A percentile compares a stretch with the other conserved stretches of the same genome.
These are phyloP conservation scores for Brachypodium distachyon DNA, from an alignment of 202 grass and related monocot genomes.

Conservation along the genomic window DNA sequence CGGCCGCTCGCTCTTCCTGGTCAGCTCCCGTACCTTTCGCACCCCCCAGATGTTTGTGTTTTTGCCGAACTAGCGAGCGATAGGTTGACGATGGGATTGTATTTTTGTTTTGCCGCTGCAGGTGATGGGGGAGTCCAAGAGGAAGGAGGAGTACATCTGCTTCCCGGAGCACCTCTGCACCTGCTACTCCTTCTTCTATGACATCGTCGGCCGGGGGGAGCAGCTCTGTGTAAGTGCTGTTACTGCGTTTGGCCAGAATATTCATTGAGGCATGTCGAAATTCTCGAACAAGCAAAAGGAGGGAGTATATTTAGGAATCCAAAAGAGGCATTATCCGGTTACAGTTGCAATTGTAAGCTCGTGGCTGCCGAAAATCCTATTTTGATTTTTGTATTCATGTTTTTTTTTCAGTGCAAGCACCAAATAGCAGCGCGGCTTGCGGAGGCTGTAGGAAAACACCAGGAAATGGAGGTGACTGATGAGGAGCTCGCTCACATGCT, in stretches of 20 bases:
- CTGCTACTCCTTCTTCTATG: slow-evolving; percentile 96
- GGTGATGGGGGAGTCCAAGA: slow-evolving; percentile 89
- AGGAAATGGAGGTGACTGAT: slow-evolving; percentile 60
- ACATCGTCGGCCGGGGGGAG: slow-evolving; percentile 76
- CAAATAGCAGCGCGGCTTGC: slow-evolving; percentile 87
- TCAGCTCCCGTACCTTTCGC: slow-evolving; percentile 4
- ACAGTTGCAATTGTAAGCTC: neutral
- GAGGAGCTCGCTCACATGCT: slow-evolving; percentile 78
- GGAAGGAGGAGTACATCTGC: slow-evolving; percentile 87
- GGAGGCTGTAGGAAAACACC: slow-evolving; percentile 54
- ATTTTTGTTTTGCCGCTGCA: slow-evolving; percentile 20
- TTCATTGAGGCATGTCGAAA: neutral
- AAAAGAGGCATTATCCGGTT: neutral
- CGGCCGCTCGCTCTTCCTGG: slow-evolving; percentile 80
- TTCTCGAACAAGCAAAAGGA: neutral
- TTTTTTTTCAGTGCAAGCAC: slow-evolving; percentile 64
- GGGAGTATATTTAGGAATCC: neutral
- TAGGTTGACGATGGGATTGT: neutral
- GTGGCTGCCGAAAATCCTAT: neutral
- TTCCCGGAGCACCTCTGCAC: slow-evolving; percentile 90
- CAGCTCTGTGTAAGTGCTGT: slow-evolving; percentile 62
- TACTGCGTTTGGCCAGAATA: neutral
- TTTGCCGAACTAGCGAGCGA: neutral
- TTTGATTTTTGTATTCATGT: neutral
- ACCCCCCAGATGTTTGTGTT: neutral